A percentile compares a stretch with the other conserved stretches of the same genome.
These are phyloP conservation scores for Aspergillus ibericus DNA, from an alignment of 2,329 filamentous ascomycete species.

Conservation along the genomic window DNA sequence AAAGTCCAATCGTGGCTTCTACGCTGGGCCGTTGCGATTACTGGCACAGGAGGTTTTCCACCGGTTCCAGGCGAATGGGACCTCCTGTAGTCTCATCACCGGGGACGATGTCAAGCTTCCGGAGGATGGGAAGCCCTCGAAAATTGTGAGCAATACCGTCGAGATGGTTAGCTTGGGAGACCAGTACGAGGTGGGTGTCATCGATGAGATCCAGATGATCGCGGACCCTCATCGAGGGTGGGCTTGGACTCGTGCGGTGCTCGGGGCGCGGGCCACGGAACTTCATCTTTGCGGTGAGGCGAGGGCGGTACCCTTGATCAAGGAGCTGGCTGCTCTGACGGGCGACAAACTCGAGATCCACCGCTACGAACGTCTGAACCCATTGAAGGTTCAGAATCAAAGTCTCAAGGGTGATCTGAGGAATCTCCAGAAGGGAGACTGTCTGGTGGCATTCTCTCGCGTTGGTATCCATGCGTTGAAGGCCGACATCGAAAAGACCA, in stretches of 20 bases:
- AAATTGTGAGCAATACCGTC: conserved; percentile 82
- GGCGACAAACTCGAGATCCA: conserved; percentile 84
- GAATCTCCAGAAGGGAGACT: conserved; percentile 82
- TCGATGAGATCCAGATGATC: conserved; percentile 99
- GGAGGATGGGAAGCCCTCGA: conserved; percentile 51
- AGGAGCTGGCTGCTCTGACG: conserved; percentile 71
- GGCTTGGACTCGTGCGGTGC: conserved; percentile 89
- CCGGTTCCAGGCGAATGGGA: conserved; percentile 77
- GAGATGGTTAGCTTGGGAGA: conserved; percentile 73
- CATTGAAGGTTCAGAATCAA: conserved; percentile 64
- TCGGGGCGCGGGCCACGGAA: conserved; percentile 84
- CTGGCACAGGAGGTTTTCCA: conserved; percentile 93
- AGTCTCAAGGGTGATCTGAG: conserved; percentile 65
- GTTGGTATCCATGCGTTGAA: conserved; percentile 79
- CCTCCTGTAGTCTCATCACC: conserved; percentile 76
- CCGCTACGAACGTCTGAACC: conserved; percentile 78
- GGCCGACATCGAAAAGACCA: conserved; percentile 70
- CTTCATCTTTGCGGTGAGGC: conserved; percentile 92
- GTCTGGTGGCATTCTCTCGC: conserved; percentile 82
- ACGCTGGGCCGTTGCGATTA: conserved; percentile 84
- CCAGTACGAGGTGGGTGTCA: conserved; percentile 81
- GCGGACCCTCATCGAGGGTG: conserved; percentile 75
- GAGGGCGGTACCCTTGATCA: conserved; percentile 74
- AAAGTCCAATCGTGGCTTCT: conserved; percentile 72
- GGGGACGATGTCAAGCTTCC: conserved; percentile 83